These are phyloP conservation scores for Dalechampia spathulata DNA, from an alignment of 441 rosid genomes.

Conservation along the genomic window DNA sequence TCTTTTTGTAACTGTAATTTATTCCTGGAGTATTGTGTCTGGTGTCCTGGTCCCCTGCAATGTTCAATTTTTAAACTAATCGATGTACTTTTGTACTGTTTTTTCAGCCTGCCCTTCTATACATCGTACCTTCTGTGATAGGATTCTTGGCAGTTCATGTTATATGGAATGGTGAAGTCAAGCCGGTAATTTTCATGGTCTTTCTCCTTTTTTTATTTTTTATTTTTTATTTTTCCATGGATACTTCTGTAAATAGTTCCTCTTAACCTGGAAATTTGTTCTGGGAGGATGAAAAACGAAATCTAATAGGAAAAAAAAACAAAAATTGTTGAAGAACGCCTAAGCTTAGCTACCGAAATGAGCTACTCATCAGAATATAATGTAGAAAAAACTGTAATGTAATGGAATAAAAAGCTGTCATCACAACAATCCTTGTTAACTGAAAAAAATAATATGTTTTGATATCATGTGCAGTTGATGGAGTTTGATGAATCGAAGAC, in stretches of 20 bases:
- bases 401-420: too few species aligned
- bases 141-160: constrained; percentile 91
- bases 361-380: not conserved
- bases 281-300: too few species aligned
- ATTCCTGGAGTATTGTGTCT: not conserved
- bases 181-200: constrained; percentile 56
- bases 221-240: not conserved
- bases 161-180: constrained; percentile 83
- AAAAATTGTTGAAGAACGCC: too few species aligned
- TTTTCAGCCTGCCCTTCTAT: constrained; percentile 90
- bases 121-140: constrained; percentile 83
- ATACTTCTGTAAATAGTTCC: not conserved
- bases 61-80: not conserved
- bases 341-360: too few species aligned
- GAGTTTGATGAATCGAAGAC: constrained; percentile 83
- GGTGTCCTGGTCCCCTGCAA: not conserved
- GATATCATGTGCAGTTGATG: constrained; percentile 53
- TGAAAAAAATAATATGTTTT: too few species aligned
- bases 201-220: not conserved
- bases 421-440: too few species aligned
- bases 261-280: too few species aligned
- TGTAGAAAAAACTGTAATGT: not conserved
- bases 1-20: not conserved
- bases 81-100: not conserved
- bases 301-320: too few species aligned